Conservation (phyloP, 78 protist genomes). For the Planoprotostelium fungivorum region DNA sequence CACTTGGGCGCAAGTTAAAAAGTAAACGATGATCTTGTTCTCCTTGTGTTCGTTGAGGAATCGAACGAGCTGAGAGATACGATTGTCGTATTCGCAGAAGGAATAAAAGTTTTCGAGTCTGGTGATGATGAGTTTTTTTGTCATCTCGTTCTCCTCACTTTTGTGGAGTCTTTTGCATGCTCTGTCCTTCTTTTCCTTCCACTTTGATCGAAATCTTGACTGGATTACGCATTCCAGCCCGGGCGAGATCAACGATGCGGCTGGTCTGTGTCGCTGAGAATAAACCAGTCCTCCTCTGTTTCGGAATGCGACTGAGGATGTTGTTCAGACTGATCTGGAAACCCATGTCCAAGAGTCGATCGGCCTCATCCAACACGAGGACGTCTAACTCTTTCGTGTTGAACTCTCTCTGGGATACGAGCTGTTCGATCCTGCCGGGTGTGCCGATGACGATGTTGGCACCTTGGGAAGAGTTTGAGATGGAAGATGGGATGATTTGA, state of each 20-base stretch:
- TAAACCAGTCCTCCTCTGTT: conserved; percentile 85
- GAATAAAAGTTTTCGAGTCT: conserved; percentile 49
- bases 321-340: conserved; percentile 52
- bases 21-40: conserved; percentile 76
- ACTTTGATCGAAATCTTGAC: conserved; percentile 41
- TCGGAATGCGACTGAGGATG: conserved; percentile 59
- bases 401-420: conserved; percentile 19
- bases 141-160: neutral
- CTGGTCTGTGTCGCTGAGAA: conserved; percentile 79
- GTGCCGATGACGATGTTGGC: conserved; percentile 78
- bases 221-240: conserved; percentile 81
- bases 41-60: conserved; percentile 21
- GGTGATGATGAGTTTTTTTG: conserved; percentile 10
- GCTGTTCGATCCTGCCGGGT: conserved; percentile 82
- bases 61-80: conserved; percentile 28
- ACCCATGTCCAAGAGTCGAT: conserved; percentile 70
- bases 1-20: conserved; percentile 84
- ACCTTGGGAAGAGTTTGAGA: too few species aligned
- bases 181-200: conserved; percentile 6
- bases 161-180: conserved; percentile 16
- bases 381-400: conserved; percentile 70
- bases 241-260: conserved; percentile 42
- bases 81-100: conserved; percentile 14
- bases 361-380: conserved; percentile 90
- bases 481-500: too few species aligned